Base-by-base conservation (phyloP, 163 green algal species). In the Scenedesmus sp. region DNA sequence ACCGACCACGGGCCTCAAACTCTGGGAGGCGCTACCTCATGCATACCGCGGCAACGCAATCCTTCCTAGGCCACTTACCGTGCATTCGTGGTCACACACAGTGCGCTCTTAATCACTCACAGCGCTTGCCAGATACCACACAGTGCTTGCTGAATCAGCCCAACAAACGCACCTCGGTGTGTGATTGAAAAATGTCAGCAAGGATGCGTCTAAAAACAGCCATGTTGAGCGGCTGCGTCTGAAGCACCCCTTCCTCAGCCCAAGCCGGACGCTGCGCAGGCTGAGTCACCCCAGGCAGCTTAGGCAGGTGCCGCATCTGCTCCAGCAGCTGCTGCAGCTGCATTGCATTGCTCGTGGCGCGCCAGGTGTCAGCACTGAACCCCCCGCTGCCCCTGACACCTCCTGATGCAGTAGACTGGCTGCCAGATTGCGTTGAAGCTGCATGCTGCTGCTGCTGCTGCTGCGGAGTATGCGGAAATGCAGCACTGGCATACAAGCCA, bases 321-420 rank as follows among this genome's bases (percentile, higher is more conserved):
- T 72, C 18, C 13, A 86, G 46, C 46, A 86, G 37, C 44, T 73
- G 81, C 46, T 72, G 81, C 46, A 86, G 81, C 46, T 86, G 51
- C 26, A 78, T 40, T 26, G 82, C 53, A 37, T 87, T 78, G 3
- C 13, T 37, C 33, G 53, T 78, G 7, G 51, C n/a, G 33, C 26
- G 53, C 22, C 37, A 6, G 44, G 12, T 56, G 35, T 42, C 43
- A 73, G 30, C 24, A 22, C 40, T 30, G 1, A 22, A 40, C 43
- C 26, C 12, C 26, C 37, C 26, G 13, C 20, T n/a, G 49, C 9
- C 0, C 24, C n/a, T 24, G 26, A 35, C n/a, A 13, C 24, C 80
- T 30, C 24, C 26, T 0, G 35, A 61, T 37, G 40, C 78, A 59
- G 42, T 44, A 43, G 42, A 76, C 20, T 56, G 40, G 42, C 79